A percentile compares a stretch with the other conserved stretches of the same genome.
phyloP scores from a whole-genome alignment of 371 early-diverging fungal genomes.

The Parasitella parasitica region DNA sequence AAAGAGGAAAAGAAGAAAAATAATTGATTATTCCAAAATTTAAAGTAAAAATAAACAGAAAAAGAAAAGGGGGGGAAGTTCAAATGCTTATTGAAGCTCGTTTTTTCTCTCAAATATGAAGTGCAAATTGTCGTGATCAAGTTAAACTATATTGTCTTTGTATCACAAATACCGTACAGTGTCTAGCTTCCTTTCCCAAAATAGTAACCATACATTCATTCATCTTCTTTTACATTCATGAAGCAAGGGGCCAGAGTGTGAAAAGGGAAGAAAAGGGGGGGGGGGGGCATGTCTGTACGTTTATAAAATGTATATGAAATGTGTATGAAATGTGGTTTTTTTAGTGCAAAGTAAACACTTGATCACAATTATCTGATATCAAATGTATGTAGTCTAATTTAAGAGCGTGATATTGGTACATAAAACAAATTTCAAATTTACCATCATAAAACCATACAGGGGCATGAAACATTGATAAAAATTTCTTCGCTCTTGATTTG shows the following conservation, averaged over 20 bases:
- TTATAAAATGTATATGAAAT: not conserved
- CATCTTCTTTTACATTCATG: not conserved
- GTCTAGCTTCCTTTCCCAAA: not conserved
- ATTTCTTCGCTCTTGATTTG: too few relatives aligned
- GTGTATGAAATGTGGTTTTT: not conserved
- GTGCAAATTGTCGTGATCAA: not conserved
- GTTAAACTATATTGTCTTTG: not conserved
- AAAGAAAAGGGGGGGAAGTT: not conserved
- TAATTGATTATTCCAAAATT: not conserved
- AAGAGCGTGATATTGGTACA: not conserved
- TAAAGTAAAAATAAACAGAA: not conserved
- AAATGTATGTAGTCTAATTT: not conserved
- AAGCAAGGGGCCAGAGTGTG: not conserved
- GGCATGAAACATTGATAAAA: too few relatives aligned
- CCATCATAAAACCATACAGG: not conserved
- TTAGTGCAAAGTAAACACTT: not conserved
- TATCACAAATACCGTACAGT: not conserved
- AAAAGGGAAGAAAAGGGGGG: not conserved
- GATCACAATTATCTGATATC: not conserved
- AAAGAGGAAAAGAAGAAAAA: not conserved
- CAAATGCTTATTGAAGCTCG: not conserved
- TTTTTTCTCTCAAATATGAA: not conserved
- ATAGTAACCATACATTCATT: not conserved
- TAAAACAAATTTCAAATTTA: not conserved
- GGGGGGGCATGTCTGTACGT: not conserved